A percentile compares a stretch with the other conserved stretches of the same genome.
Conservation (phyloP, 106 monocot genomes). For the Chionographis japonica region DNA sequence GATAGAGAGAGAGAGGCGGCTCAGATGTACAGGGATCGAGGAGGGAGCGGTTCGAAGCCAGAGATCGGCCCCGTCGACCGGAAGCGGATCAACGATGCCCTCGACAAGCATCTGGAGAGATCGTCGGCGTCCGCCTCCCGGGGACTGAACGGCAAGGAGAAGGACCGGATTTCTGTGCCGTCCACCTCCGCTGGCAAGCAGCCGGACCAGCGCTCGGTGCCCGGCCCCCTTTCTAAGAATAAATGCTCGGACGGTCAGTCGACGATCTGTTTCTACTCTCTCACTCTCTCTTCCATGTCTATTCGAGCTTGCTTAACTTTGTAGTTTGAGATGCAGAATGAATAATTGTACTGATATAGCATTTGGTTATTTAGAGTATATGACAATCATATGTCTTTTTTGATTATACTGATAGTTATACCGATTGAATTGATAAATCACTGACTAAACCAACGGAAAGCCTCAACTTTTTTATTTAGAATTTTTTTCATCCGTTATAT, state of each 20-base stretch:
- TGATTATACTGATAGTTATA: too few relatives aligned
- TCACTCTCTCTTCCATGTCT: too few relatives aligned
- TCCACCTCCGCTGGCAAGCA: constrained; percentile 14
- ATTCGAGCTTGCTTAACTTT: too few relatives aligned
- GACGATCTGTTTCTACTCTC: not conserved
- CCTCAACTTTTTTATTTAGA: too few relatives aligned
- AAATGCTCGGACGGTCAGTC: constrained; percentile 24
- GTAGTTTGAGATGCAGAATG: too few relatives aligned
- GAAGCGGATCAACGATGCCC: constrained; percentile 29
- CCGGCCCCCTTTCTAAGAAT: constrained; percentile 8
- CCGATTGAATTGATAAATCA: too few relatives aligned
- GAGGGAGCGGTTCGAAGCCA: constrained; percentile 6
- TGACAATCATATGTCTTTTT: too few relatives aligned
- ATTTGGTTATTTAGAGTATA: too few relatives aligned
- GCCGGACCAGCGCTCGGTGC: constrained; percentile 9
- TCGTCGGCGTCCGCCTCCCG: constrained; percentile 20
- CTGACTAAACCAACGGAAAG: too few relatives aligned
- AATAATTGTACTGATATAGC: too few relatives aligned
- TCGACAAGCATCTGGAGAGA: constrained; percentile 32
- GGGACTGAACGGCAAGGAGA: constrained; percentile 16
- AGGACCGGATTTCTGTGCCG: constrained; percentile 10
- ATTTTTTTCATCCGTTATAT: too few relatives aligned
- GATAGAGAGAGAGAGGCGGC: too few relatives aligned
- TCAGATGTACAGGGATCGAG: constrained; percentile 17
- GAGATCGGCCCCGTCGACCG: constrained; percentile 13